Conservation (phyloP, 1,284 basidiomycete species). For the Xerocomus nothofagi region DNA sequence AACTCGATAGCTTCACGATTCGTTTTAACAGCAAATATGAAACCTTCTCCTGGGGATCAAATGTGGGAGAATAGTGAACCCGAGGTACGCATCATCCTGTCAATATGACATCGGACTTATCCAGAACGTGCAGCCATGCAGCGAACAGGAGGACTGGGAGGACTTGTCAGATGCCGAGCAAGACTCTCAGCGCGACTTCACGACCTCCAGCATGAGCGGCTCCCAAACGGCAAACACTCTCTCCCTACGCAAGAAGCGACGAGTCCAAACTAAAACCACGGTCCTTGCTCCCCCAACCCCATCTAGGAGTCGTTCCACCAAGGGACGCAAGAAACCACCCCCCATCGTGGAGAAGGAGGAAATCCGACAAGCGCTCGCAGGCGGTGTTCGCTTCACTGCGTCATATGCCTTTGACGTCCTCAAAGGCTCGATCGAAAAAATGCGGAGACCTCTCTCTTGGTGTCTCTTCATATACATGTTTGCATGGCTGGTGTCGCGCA, state of each 20-base stretch:
- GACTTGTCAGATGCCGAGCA: constrained; percentile 23
- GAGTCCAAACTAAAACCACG: constrained; percentile 14
- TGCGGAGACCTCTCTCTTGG: constrained; percentile 56
- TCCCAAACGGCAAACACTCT: constrained; percentile 10
- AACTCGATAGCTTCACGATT: neutral
- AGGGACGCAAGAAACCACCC: constrained; percentile 13
- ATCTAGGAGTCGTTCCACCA: constrained; percentile 9
- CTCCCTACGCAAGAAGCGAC: constrained; percentile 24
- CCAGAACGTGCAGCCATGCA: constrained; percentile 9
- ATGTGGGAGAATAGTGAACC: neutral
- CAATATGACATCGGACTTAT: neutral
- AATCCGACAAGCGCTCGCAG: constrained; percentile 22
- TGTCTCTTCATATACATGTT: constrained; percentile 55
- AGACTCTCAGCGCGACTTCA: constrained; percentile 7
- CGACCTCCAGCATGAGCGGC: constrained; percentile 3
- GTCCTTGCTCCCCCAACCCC: constrained; percentile 11
- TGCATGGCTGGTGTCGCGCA: constrained; percentile 39
- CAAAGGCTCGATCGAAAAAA: constrained; percentile 44
- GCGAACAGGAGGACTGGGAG: constrained; percentile 27
- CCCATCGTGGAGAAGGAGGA: constrained; percentile 22
- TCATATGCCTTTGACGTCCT: constrained; percentile 49
- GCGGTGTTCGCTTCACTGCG: constrained; percentile 32
- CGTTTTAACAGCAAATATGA: constrained; percentile 1
- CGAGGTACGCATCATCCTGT: constrained; percentile 9
- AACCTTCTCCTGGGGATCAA: neutral